Base-by-base conservation (phyloP, 2,329 filamentous ascomycete species). In the Fusarium gaditjirri region DNA sequence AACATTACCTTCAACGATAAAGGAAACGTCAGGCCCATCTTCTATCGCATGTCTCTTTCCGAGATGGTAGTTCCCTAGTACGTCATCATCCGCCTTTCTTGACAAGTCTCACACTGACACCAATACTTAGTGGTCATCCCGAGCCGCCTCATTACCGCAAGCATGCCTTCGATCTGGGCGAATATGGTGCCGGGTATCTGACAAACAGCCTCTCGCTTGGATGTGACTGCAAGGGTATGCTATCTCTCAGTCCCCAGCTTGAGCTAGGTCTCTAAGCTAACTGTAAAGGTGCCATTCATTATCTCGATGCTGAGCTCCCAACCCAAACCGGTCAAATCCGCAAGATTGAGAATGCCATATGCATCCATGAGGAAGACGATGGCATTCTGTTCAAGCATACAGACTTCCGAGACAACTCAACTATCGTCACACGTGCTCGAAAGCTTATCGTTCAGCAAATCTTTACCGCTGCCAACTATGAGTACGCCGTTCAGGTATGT, bases 381-480 rank as follows among this genome's bases (percentile, higher is more conserved):
- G 95, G 95, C 13, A 95, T 98, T 63, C 86, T 97, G 2, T 97
- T 97, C 88, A 98, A 98, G 84, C 94, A 97, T 83, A 94, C 91
- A 25, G 95, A 98, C 82, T 98, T 97, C 88, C 89, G 95, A 39
- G 95, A 98, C 78, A 92, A 96, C 49, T 95, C 93, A 0, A 89
- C 91, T 57, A 94, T 96, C 17, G 93, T 97, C 10, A 97, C 94
- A 2, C 91, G 95, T 36, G 94, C 91, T 6, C 90, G 94, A 61
- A 97, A 96, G 80, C 88, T 98, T 61, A 88, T 97, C 78, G 87
- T 98, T 72, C 94, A 94, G 73, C 94, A 97, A 75, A 92, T 97
- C 78, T 97, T 98, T 83, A 98, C 95, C 0, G 95, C 95, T 1
- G 95, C 95, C 38, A 98, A 98, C 85, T 98, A 98, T 83, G 95